Percentiles rank a stretch among this genome's conserved stretches.
Evolutionary conservation across 208 protist species (phyloP).

Genomic region (Crithidia fasciculata): DNA sequence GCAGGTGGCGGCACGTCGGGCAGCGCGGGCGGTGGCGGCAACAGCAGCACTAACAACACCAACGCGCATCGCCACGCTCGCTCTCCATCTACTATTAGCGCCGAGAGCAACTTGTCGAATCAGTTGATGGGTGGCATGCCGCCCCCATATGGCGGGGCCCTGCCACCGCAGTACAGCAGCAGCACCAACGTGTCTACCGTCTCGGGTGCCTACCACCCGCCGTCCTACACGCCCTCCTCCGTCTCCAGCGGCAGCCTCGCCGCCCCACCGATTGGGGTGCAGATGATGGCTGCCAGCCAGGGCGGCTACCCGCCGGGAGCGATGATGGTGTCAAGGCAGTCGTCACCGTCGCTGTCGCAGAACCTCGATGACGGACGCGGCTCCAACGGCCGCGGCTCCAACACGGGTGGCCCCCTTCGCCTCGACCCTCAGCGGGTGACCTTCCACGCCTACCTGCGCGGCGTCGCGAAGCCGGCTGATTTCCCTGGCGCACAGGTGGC

Average conservation of each 20-base stretch:
- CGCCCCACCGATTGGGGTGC: slow-evolving; percentile 3
- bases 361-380: slow-evolving; percentile 16
- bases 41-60: slow-evolving; percentile 5
- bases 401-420: background rate
- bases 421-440: slow-evolving; percentile 27
- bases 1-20: background rate
- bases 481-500: too few relatives aligned
- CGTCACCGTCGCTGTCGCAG: slow-evolving; percentile 10
- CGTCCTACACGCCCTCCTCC: slow-evolving; percentile 22
- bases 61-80: slow-evolving; percentile 11
- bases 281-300: slow-evolving; percentile 9
- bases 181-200: background rate
- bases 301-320: slow-evolving; percentile 2
- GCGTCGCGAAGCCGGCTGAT: background rate
- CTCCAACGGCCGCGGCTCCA: slow-evolving; percentile 9
- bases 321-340: slow-evolving; percentile 17
- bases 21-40: background rate
- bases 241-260: slow-evolving; percentile 17
- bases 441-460: slow-evolving; percentile 32
- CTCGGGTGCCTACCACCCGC: slow-evolving; percentile 4
- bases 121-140: slow-evolving; percentile 23
- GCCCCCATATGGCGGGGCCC: slow-evolving; percentile 23
- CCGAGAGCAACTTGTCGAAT: slow-evolving; percentile 28
- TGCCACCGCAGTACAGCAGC: slow-evolving; percentile 28
- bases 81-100: slow-evolving; percentile 13